A percentile compares a stretch with the other conserved stretches of the same genome.
Conservation (phyloP, 805 yeast species). For the Jamesozyma gamospora region DNA sequence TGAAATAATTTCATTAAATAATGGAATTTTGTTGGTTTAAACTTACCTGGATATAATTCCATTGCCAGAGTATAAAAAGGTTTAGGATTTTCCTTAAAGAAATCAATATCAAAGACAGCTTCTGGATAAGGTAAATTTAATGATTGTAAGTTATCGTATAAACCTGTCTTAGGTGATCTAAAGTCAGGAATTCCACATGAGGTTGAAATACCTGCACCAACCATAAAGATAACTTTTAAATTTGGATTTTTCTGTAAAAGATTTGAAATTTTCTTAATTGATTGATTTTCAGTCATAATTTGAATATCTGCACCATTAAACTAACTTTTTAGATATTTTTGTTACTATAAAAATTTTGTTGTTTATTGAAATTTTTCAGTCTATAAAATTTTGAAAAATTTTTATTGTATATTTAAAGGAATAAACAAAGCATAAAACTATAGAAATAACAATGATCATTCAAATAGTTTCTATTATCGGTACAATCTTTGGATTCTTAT, state of each 20-base stretch:
- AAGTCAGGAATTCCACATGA: conserved; percentile 94
- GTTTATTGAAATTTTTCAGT: not conserved
- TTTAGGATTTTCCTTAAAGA: conserved; percentile 60
- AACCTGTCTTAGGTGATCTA: conserved; percentile 80
- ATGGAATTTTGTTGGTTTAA: conserved; percentile 76
- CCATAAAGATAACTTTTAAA: conserved; percentile 49
- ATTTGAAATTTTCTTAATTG: conserved; percentile 1
- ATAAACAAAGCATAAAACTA: not conserved
- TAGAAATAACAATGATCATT: conserved; percentile 46
- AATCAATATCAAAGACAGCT: conserved; percentile 88
- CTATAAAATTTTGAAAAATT: too few relatives aligned
- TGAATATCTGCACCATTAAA: too few relatives aligned
- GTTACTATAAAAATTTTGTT: not conserved
- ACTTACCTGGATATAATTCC: conserved; percentile 83
- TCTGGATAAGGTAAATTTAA: conserved; percentile 84
- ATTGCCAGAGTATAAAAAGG: conserved; percentile 80
- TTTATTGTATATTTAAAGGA: too few relatives aligned
- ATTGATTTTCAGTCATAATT: too few relatives aligned
- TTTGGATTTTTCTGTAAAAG: conserved; percentile 16
- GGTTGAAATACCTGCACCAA: conserved; percentile 94
- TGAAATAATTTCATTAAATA: conserved; percentile 57
- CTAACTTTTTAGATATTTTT: not conserved
- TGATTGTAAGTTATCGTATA: conserved; percentile 68
- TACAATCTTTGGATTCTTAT: conserved; percentile 47
- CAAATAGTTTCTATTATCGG: conserved; percentile 53